Percentiles rank a stretch among this genome's conserved stretches.
phyloP scores from a whole-genome alignment of 139 green algal genomes.

The Chloropicon primus region DNA sequence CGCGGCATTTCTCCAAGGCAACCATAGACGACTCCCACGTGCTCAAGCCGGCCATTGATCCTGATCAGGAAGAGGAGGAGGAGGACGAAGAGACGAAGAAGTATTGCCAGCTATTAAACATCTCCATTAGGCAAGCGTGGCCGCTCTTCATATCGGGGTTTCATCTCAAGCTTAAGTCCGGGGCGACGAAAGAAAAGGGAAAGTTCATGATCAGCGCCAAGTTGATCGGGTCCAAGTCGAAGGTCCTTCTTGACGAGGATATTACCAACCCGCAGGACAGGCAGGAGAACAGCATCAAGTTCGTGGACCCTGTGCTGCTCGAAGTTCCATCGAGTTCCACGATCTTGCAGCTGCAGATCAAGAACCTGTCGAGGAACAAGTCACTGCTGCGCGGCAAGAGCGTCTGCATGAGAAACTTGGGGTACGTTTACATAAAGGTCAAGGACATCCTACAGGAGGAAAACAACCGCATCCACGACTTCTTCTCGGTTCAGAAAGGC shows the following conservation, averaged over 20 bases:
- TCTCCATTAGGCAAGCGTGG: not conserved
- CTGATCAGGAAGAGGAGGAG: not conserved
- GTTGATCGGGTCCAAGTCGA: not conserved
- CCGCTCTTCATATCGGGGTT: not conserved
- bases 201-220: not conserved
- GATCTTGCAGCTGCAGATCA: not conserved
- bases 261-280: not conserved
- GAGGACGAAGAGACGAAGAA: not conserved
- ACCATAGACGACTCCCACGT: not conserved
- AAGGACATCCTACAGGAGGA: not conserved
- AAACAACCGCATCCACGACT: not conserved
- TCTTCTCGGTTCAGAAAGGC: not conserved
- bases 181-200: not conserved
- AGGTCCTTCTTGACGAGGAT: not conserved
- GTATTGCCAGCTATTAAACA: not conserved
- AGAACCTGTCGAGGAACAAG: not conserved
- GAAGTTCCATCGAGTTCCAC: not conserved
- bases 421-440: not conserved
- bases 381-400: not conserved
- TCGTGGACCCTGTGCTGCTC: not conserved
- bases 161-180: not conserved
- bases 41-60: not conserved
- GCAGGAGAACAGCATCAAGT: not conserved
- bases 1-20: not conserved
- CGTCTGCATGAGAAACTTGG: not conserved